Evolutionary conservation across 345 rosid genomes (phyloP).

Genomic region (Gossypium thurberi): DNA sequence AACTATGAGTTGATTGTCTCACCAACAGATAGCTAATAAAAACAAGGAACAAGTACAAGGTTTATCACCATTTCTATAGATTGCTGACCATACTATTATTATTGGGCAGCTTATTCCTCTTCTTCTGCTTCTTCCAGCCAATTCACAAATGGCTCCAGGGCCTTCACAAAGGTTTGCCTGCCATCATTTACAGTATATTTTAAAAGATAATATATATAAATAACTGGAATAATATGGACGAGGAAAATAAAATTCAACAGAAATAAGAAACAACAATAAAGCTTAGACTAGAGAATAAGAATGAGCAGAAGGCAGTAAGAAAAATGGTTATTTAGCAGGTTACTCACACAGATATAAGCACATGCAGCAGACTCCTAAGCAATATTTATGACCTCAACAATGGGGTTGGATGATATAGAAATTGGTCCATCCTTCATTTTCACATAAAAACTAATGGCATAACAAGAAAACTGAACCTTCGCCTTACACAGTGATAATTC

Average conservation of each 20-base stretch:
- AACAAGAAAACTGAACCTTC: background rate
- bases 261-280: too few relatives aligned
- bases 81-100: background rate
- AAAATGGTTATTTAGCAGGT: background rate
- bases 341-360: too few relatives aligned
- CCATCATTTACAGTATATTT: background rate
- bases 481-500: background rate
- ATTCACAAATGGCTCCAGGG: slow-evolving; percentile 82
- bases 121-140: slow-evolving; percentile 99
- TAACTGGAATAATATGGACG: too few relatives aligned
- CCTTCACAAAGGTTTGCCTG: slow-evolving; percentile 92
- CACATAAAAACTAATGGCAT: background rate
- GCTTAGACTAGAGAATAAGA: too few relatives aligned
- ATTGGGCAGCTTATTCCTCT: slow-evolving; percentile 46
- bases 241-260: background rate
- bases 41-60: background rate
- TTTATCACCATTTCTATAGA: background rate
- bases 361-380: background rate
- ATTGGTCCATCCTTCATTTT: background rate
- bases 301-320: background rate
- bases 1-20: background rate
- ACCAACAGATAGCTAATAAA: background rate
- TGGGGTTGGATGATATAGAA: background rate
- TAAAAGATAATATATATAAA: background rate
- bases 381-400: background rate